Evolutionary conservation across 1,139 yeast species (phyloP).

Genomic region (Lodderomyces jiufengensis): DNA sequence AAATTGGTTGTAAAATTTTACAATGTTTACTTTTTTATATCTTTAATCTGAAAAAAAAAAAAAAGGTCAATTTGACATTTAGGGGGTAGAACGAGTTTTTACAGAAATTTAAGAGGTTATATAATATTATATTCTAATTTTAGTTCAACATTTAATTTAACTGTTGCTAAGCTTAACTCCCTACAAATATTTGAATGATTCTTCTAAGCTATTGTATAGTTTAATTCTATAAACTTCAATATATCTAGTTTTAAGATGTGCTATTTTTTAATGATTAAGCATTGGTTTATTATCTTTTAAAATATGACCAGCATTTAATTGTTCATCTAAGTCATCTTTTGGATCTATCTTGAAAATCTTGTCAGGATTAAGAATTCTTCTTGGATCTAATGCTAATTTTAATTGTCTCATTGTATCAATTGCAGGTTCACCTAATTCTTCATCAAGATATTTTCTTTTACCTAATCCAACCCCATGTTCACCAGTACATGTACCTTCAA

Average conservation of each 20-base stretch:
- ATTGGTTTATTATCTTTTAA: constrained; percentile 10
- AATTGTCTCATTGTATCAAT: constrained; percentile 43
- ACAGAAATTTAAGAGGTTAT: neutral
- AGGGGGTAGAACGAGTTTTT: neutral
- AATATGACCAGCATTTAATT: constrained; percentile 22
- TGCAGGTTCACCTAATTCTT: constrained; percentile 34
- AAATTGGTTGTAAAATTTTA: neutral
- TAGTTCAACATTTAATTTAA: too few relatives aligned
- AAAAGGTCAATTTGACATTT: neutral
- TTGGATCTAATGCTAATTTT: constrained; percentile 29
- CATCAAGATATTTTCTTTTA: constrained; percentile 34
- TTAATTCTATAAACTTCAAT: too few relatives aligned
- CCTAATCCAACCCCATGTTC: constrained; percentile 51
- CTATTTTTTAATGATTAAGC: constrained; percentile 12
- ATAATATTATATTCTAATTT: neutral
- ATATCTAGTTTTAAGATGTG: too few relatives aligned
- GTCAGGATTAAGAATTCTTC: constrained; percentile 33
- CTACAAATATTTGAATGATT: neutral
- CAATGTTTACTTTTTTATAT: constrained; percentile 1
- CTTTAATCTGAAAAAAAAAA: neutral
- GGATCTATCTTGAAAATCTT: constrained; percentile 37
- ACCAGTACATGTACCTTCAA: constrained; percentile 47
- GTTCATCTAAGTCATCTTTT: constrained; percentile 32
- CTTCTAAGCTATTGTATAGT: too few relatives aligned
- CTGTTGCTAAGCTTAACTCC: too few relatives aligned